phyloP scores from a whole-genome alignment of 106 monocot genomes.

The Triglochin maritima region DNA sequence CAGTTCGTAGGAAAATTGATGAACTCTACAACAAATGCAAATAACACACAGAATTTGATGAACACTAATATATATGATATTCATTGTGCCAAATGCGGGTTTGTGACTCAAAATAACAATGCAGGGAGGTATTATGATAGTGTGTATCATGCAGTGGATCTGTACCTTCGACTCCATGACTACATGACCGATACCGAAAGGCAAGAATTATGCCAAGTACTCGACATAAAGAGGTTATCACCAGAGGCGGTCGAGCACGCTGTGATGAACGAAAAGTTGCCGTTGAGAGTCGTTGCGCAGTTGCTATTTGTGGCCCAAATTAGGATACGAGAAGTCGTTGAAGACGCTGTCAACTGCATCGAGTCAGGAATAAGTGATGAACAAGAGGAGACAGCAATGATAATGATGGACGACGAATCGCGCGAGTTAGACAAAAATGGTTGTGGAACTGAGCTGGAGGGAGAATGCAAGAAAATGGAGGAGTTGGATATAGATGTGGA shows the following conservation, averaged over 20 bases:
- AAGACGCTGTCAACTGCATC: background rate
- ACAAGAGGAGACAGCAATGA: background rate
- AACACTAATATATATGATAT: too few relatives aligned
- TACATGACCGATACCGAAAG: constrained; percentile 34
- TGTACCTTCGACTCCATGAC: constrained; percentile 23
- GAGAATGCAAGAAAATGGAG: background rate
- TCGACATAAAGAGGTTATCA: constrained; percentile 22
- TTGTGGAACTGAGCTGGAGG: constrained; percentile 1
- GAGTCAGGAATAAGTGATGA: background rate
- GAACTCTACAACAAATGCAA: too few relatives aligned
- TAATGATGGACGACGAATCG: background rate
- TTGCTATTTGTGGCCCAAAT: constrained; percentile 24
- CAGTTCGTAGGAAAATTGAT: too few relatives aligned
- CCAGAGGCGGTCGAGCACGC: constrained; percentile 33
- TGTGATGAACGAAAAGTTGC: constrained; percentile 25
- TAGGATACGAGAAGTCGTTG: constrained; percentile 21
- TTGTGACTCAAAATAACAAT: background rate
- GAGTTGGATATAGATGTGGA: background rate
- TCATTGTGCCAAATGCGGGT: too few relatives aligned
- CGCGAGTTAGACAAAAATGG: background rate
- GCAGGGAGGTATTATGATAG: constrained; percentile 15
- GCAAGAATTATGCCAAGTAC: constrained; percentile 27
- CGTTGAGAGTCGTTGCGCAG: constrained; percentile 23
- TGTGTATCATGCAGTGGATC: constrained; percentile 32
- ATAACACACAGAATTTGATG: too few relatives aligned